phyloP scores from a whole-genome alignment of 139 green algal species.

The Tetradesmus obliquus region DNA sequence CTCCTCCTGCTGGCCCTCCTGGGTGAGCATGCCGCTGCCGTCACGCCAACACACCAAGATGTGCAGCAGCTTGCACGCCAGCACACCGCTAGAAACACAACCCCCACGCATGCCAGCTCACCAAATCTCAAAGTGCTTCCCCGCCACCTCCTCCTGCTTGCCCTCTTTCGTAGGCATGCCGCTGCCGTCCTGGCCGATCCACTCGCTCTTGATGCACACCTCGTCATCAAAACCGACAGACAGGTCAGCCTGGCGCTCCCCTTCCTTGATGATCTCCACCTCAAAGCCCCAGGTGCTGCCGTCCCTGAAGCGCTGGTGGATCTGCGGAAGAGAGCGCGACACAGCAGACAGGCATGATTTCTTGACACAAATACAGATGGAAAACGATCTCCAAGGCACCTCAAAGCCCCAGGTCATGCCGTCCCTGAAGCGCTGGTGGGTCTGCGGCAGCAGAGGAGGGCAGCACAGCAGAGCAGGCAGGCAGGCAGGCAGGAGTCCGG shows the following conservation, averaged over 20 bases:
- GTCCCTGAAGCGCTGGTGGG: slow-evolving; percentile 36
- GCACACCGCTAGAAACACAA: no score
- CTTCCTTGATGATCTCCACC: slow-evolving; percentile 80
- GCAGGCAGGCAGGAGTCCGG: no score
- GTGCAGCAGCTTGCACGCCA: no score
- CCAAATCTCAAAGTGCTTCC: slow-evolving; percentile 87
- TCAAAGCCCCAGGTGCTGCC: slow-evolving; percentile 74
- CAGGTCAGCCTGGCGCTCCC: slow-evolving; percentile 67
- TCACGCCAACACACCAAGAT: slow-evolving; percentile 48
- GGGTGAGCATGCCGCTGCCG: slow-evolving; percentile 76
- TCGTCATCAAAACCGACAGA: slow-evolving; percentile 81
- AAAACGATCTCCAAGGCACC: no score
- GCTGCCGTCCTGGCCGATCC: slow-evolving; percentile 75
- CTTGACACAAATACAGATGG: no score
- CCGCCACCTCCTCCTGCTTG: slow-evolving; percentile 69
- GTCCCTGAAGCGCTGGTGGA: slow-evolving; percentile 39
- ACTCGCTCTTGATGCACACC: slow-evolving; percentile 75
- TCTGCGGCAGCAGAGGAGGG: no score
- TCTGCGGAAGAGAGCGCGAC: no score
- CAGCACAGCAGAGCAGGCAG: no score
- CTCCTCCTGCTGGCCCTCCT: slow-evolving; percentile 76
- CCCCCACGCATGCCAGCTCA: background rate
- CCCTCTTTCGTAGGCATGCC: slow-evolving; percentile 85
- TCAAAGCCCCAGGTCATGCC: slow-evolving; percentile 74
- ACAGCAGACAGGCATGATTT: no score